Conservation (phyloP, 2,329 filamentous ascomycete genomes). For the Pseudogymnoascus sp. region DNA sequence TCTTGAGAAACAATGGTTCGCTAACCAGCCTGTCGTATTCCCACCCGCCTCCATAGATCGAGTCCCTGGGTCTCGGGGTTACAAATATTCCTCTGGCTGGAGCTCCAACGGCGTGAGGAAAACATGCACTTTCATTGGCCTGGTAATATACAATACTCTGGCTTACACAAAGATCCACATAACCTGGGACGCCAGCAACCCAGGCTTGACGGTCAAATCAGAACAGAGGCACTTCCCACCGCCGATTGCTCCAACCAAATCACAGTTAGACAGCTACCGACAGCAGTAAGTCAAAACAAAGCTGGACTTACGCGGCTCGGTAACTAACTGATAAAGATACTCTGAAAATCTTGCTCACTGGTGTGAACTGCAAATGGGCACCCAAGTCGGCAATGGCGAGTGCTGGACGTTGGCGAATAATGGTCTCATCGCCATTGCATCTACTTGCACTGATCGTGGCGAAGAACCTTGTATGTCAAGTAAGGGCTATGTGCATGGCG, state of each 20-base stretch:
- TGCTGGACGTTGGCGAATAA: slow-evolving; percentile 32
- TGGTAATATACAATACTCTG: slow-evolving; percentile 27
- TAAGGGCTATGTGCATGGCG: slow-evolving; percentile 27
- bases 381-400: slow-evolving; percentile 30
- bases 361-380: slow-evolving; percentile 24
- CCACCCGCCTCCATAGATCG: slow-evolving; percentile 18
- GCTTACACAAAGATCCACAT: slow-evolving; percentile 29
- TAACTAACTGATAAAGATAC: slow-evolving; percentile 20
- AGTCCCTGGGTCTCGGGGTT: slow-evolving; percentile 13
- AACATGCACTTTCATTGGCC: slow-evolving; percentile 25
- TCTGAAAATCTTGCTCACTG: slow-evolving; percentile 25
- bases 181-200: slow-evolving; percentile 29
- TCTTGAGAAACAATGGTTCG: slow-evolving; percentile 27
- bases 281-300: slow-evolving; percentile 12
- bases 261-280: slow-evolving; percentile 19
- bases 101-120: slow-evolving; percentile 19
- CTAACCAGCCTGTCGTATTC: slow-evolving; percentile 21
- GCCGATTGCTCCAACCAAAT: slow-evolving; percentile 18
- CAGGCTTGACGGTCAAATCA: slow-evolving; percentile 24
- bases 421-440: slow-evolving; percentile 23
- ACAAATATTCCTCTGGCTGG: slow-evolving; percentile 18
- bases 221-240: slow-evolving; percentile 28
- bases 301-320: not conserved
- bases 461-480: slow-evolving; percentile 26
- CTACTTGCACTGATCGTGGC: slow-evolving; percentile 16